Conservation (phyloP, 805 yeast species). For the Barnettozyma populi region DNA sequence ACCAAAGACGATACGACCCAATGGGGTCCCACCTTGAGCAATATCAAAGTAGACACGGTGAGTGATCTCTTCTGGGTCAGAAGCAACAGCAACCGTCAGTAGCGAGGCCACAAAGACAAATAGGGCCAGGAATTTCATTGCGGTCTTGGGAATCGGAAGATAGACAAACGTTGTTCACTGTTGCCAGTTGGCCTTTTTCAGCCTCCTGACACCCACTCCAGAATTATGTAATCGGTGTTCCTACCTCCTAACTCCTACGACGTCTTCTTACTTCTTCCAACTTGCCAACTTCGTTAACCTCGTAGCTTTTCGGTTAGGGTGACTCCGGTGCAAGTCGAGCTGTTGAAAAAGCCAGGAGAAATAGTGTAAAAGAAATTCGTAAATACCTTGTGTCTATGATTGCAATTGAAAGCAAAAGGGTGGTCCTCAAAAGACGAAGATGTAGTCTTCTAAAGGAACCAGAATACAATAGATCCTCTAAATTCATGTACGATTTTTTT, state of each 20-base stretch:
- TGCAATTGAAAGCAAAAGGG: too few species aligned
- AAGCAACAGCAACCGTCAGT: constrained; percentile 12
- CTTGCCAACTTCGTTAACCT: too few species aligned
- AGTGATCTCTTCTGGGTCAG: constrained; percentile 41
- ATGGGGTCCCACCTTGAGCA: constrained; percentile 64
- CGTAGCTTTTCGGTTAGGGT: too few species aligned
- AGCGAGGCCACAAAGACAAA: constrained; percentile 12
- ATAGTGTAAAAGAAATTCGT: background rate
- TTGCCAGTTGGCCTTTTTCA: too few species aligned
- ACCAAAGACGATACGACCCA: constrained; percentile 85
- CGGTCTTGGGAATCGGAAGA: constrained; percentile 5
- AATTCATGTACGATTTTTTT: too few species aligned
- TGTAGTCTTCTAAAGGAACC: too few species aligned
- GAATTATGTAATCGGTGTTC: background rate
- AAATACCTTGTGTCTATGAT: too few species aligned
- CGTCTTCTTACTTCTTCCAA: too few species aligned
- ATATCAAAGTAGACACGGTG: constrained; percentile 83
- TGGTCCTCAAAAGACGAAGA: too few species aligned
- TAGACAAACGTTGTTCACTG: background rate
- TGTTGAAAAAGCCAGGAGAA: background rate
- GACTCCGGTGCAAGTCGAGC: too few species aligned
- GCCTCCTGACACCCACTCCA: too few species aligned
- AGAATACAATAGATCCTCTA: too few species aligned
- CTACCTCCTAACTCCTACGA: background rate
- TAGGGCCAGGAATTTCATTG: constrained; percentile 9